Evolutionary conservation across 2,329 filamentous ascomycete species (phyloP), one percentile per base, ranked within the genome.

Genomic region (Colletotrichum kahawae): DNA sequence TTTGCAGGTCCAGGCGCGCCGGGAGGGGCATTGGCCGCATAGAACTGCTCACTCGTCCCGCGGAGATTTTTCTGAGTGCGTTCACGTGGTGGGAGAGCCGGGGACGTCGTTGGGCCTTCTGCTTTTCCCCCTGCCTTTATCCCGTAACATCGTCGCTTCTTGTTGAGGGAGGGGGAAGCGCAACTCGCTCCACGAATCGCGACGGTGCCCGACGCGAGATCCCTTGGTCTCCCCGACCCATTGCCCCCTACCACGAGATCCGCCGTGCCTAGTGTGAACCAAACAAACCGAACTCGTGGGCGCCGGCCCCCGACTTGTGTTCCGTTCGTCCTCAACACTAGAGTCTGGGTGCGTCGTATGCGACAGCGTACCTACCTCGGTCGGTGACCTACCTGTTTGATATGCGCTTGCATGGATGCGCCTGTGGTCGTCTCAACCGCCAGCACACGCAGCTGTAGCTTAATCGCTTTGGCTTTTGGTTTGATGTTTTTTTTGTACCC

Each of bases 181-280:
- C 57, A 70, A 43, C 56, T 43, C 69, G 72, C 63, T 75, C 69
- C 63, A 72, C 69, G 72, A 67, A 75, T 72, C 63, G 56, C 72
- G 62, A 75, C 27, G 27, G 62, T 67, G 54, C 56, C 63, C 68
- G 62, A 67, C 29, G 56, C 63, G 43, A 63, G 62, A 72, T 67
- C 38, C 38, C 36, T 70, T 59, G 59, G 59, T 56, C 33, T 33
- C 16, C 27, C 16, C 31, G 31, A 36, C 38, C n/a, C 56, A n/a
- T n/a, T 33, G n/a, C 16, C 36, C 34, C 62, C 31, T 57, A 31
- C 27, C 18, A 43, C 38, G 18, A 43, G 38, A 63, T 36, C 13
- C 33, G n/a, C n/a, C 33, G 3, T 38, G 21, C n/a, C 27, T 48
- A 65, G 62, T 48, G 36, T 51, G 14, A 43, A 34, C 51, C 48